Conservation (phyloP, 345 rosid genomes). For the Salix koriyanagi region DNA sequence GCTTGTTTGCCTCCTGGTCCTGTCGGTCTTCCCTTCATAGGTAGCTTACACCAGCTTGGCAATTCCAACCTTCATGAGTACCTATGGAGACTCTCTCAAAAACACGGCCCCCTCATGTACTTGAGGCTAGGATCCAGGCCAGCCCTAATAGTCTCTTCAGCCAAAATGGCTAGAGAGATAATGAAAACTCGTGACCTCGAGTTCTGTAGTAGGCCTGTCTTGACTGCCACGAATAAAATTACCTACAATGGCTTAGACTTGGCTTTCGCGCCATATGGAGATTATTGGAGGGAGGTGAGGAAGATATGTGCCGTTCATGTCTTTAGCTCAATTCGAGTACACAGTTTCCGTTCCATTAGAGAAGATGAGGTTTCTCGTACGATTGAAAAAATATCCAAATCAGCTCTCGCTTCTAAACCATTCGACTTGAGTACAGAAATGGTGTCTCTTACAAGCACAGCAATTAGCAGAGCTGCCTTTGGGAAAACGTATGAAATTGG, state of each 20-base stretch:
- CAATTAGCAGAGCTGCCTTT: conserved; percentile 37
- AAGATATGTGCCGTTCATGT: conserved; percentile 21
- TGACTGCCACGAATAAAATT: conserved; percentile 25
- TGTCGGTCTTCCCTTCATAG: conserved; percentile 39
- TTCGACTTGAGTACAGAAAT: too few relatives aligned
- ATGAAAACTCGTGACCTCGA: conserved; percentile 38
- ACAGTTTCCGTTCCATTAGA: conserved; percentile 29
- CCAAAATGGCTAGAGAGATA: conserved; percentile 36
- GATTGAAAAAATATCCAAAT: conserved; percentile 23
- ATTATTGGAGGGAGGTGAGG: conserved; percentile 39
- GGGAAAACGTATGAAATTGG: conserved; percentile 38
- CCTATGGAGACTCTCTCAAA: conserved; percentile 45
- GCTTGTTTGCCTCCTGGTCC: conserved; percentile 46
- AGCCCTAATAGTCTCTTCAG: conserved; percentile 40
- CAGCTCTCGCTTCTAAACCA: not conserved
- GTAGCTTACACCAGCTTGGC: conserved; percentile 46
- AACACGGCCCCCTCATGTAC: conserved; percentile 49
- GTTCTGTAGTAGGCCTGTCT: conserved; percentile 44
- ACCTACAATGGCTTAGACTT: conserved; percentile 46
- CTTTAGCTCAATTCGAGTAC: conserved; percentile 27
- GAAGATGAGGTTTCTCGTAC: conserved; percentile 40
- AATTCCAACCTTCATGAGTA: conserved; percentile 23
- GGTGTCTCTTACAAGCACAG: not conserved
- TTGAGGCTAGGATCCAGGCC: conserved; percentile 35
- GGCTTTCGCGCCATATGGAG: conserved; percentile 39